These are phyloP conservation scores for Pichia sp. DNA, from an alignment of 1,139 yeast species.

Conservation along the genomic window DNA sequence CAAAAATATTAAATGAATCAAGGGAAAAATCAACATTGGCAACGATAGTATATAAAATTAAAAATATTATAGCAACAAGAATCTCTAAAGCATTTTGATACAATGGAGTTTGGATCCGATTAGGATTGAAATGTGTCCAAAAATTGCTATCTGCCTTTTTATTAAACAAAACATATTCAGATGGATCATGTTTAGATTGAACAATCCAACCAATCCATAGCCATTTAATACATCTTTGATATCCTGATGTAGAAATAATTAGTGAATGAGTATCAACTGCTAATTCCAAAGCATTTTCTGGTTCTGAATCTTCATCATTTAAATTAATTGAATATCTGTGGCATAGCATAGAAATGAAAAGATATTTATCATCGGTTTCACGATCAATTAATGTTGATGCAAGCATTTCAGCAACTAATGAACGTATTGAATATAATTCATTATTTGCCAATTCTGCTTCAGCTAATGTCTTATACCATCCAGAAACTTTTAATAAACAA, in stretches of 20 bases:
- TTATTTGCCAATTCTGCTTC: conserved; percentile 61
- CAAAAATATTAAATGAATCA: conserved; percentile 36
- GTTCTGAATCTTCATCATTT: conserved; percentile 55
- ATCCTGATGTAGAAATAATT: conserved; percentile 74
- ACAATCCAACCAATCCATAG: conserved; percentile 91
- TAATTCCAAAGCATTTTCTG: conserved; percentile 69
- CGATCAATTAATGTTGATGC: conserved; percentile 66
- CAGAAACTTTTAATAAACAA: conserved; percentile 65
- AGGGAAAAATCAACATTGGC: conserved; percentile 43
- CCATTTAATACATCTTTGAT: conserved; percentile 84
- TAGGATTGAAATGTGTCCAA: conserved; percentile 71
- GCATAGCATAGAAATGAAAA: conserved; percentile 72
- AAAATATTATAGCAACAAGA: conserved; percentile 57
- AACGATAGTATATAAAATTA: conserved; percentile 56
- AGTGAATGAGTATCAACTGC: conserved; percentile 82
- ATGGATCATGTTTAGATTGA: conserved; percentile 67
- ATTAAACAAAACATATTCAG: conserved; percentile 58
- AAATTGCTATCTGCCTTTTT: conserved; percentile 53
- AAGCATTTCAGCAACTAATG: conserved; percentile 62
- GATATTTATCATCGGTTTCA: conserved; percentile 51
- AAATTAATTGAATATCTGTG: conserved; percentile 65
- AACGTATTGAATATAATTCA: conserved; percentile 54
- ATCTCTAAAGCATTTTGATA: conserved; percentile 76
- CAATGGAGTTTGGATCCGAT: conserved; percentile 74
- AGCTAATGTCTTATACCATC: conserved; percentile 67